Conservation (phyloP, 495 filamentous ascomycete species). For the Penicillium paxilli region DNA sequence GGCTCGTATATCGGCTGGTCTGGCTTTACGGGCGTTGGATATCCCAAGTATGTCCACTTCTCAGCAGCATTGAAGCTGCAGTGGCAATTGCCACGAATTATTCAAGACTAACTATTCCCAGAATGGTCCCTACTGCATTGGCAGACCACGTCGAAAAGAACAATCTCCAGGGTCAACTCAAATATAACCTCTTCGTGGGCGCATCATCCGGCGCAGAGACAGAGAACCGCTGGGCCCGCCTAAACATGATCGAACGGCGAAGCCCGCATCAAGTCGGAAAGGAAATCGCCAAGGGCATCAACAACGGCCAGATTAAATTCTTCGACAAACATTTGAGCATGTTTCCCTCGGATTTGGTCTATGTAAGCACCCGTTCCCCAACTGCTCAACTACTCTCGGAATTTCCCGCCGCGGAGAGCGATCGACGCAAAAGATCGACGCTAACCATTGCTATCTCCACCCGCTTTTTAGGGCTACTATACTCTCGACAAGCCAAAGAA, state of each 20-base stretch:
- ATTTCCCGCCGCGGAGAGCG: slow-evolving; percentile 9
- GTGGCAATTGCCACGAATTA: not conserved
- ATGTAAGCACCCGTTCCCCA: slow-evolving; percentile 59
- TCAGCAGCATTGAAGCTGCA: not conserved
- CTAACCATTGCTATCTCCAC: slow-evolving; percentile 6
- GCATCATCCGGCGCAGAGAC: slow-evolving; percentile 88
- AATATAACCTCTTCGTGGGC: slow-evolving; percentile 85
- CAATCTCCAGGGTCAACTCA: slow-evolving; percentile 76
- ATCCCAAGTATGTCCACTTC: slow-evolving; percentile 85
- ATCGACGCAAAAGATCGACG: slow-evolving; percentile 10
- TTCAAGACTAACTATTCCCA: slow-evolving; percentile 25
- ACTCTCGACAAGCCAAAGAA: slow-evolving; percentile 72
- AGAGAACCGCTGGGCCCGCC: slow-evolving; percentile 81
- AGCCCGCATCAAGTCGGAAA: slow-evolving; percentile 90
- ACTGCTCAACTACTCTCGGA: slow-evolving; percentile 1
- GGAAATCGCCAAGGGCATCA: slow-evolving; percentile 87
- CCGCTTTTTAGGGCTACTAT: slow-evolving; percentile 64
- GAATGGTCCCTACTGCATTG: slow-evolving; percentile 79
- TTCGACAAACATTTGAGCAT: slow-evolving; percentile 91
- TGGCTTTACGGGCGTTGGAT: slow-evolving; percentile 89
- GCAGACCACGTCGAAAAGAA: slow-evolving; percentile 92
- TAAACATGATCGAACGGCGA: slow-evolving; percentile 88
- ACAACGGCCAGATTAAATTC: slow-evolving; percentile 84
- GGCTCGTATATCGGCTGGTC: slow-evolving; percentile 85
- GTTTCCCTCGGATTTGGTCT: slow-evolving; percentile 87